Conservation (phyloP, 257 asterid genomes). For the Plantago major region DNA sequence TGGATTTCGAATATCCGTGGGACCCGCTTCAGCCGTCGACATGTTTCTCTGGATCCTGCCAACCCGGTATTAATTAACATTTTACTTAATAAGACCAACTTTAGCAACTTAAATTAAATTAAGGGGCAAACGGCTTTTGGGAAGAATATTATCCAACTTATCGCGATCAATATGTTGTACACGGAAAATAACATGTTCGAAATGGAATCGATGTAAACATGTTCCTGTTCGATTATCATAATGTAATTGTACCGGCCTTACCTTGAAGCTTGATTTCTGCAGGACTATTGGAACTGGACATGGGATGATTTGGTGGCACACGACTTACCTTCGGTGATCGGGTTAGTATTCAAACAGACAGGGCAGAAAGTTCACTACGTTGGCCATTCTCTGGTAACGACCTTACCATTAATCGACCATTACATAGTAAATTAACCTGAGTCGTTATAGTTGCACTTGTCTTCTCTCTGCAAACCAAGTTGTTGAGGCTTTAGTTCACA, state of each 20-base stretch:
- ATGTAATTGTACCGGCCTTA: neutral
- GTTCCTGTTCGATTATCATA: too few species aligned
- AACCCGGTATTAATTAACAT: slow-evolving; percentile 33
- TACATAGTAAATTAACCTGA: neutral
- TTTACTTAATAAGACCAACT: too few species aligned
- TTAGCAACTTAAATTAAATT: too few species aligned
- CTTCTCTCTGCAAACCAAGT: too few species aligned
- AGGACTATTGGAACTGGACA: slow-evolving; percentile 75
- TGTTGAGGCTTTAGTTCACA: neutral
- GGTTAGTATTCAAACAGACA: slow-evolving; percentile 43
- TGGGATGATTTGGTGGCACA: slow-evolving; percentile 66
- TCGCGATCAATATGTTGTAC: too few species aligned
- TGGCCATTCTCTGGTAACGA: slow-evolving; percentile 64
- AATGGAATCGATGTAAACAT: too few species aligned
- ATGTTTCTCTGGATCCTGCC: slow-evolving; percentile 42
- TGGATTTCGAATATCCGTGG: slow-evolving; percentile 85
- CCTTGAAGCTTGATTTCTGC: neutral
- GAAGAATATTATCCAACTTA: too few species aligned
- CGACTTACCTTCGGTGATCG: slow-evolving; percentile 47
- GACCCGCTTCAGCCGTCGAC: slow-evolving; percentile 64
- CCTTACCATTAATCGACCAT: neutral
- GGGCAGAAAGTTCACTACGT: slow-evolving; percentile 53
- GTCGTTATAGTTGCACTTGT: neutral
- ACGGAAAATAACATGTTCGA: too few species aligned
- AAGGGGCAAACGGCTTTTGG: too few species aligned